Evolutionary conservation across 306 rosid genomes (phyloP).

Genomic region (Fragaria iinumae): DNA sequence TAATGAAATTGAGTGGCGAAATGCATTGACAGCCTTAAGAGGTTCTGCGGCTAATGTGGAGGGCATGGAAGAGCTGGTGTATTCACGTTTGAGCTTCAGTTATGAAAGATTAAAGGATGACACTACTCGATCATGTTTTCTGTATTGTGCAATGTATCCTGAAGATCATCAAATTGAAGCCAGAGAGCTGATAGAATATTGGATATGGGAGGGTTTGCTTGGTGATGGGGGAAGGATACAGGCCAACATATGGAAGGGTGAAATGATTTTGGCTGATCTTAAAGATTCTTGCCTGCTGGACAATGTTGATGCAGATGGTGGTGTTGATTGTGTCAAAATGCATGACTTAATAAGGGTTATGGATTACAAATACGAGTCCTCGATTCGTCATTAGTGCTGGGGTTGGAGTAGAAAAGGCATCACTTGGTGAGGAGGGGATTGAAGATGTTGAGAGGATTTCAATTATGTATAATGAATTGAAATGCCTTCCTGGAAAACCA

Average conservation of each 20-base stretch:
- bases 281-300: not conserved
- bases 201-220: not conserved
- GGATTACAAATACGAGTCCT: not conserved
- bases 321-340: not conserved
- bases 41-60: not conserved
- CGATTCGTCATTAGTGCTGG: not conserved
- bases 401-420: not conserved
- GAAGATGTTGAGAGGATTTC: not conserved
- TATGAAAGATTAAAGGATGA: not conserved
- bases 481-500: not conserved
- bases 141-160: not conserved
- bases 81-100: not conserved
- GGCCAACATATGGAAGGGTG: not conserved
- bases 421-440: not conserved
- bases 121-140: not conserved
- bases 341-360: not conserved
- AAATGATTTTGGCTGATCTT: not conserved
- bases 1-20: not conserved
- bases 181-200: not conserved
- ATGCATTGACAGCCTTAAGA: not conserved
- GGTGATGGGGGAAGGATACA: not conserved
- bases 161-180: not conserved
- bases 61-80: not conserved
- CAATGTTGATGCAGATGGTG: not conserved
- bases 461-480: not conserved